phyloP scores from a whole-genome alignment of 805 yeast genomes.

The Saccharomycopsis olivae region DNA sequence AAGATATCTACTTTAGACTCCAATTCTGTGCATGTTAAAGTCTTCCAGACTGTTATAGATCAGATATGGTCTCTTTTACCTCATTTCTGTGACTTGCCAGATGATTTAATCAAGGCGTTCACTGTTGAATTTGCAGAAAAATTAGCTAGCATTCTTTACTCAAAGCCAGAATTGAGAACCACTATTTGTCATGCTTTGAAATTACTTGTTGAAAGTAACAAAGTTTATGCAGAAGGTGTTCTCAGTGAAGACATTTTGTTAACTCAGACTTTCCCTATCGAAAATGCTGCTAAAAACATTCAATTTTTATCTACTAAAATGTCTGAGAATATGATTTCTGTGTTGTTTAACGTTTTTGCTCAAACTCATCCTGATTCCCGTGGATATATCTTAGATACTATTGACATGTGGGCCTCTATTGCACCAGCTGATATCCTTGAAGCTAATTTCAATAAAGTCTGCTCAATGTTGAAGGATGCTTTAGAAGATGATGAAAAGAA shows the following conservation, averaged over 20 bases:
- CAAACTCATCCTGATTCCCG: conserved; percentile 79
- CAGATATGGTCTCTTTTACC: conserved; percentile 92
- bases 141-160: conserved; percentile 64
- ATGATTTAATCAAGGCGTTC: conserved; percentile 55
- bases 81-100: conserved; percentile 78
- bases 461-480: conserved; percentile 64
- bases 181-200: conserved; percentile 77
- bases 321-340: conserved; percentile 72
- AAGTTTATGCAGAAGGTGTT: conserved; percentile 51
- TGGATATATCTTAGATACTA: conserved; percentile 76
- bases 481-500: conserved; percentile 39
- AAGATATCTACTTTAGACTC: conserved; percentile 36
- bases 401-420: conserved; percentile 68
- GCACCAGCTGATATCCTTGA: conserved; percentile 57
- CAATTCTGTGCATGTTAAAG: conserved; percentile 60
- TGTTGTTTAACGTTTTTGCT: conserved; percentile 85
- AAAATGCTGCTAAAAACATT: conserved; percentile 44
- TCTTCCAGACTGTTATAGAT: conserved; percentile 75
- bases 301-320: conserved; percentile 49
- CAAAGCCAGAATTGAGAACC: conserved; percentile 64
- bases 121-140: conserved; percentile 68
- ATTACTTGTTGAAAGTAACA: conserved; percentile 66
- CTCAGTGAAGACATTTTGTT: conserved; percentile 46
- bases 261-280: conserved; percentile 49
- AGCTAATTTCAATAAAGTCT: conserved; percentile 75